Conservation (phyloP, 129 eudicot genomes). For the Solidago caesia region DNA sequence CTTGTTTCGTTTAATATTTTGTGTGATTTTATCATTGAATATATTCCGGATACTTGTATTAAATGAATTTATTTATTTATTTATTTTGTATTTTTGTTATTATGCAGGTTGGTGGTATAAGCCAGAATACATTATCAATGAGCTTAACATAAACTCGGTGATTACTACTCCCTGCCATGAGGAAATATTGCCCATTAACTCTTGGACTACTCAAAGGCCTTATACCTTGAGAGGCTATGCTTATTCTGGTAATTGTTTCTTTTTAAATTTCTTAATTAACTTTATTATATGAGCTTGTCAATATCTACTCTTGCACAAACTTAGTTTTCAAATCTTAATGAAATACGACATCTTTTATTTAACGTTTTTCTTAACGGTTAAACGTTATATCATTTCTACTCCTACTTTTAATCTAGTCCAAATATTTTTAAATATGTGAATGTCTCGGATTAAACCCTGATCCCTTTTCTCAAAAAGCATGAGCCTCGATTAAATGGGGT, state of each 20-base stretch:
- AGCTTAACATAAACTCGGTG: slow-evolving; percentile 92
- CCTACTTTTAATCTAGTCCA: background rate
- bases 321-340: background rate
- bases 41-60: background rate
- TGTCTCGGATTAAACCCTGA: no score
- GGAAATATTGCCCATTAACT: slow-evolving; percentile 84
- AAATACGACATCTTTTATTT: background rate
- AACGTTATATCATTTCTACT: no score
- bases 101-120: slow-evolving; percentile 99
- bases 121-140: slow-evolving; percentile 83
- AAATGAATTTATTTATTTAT: background rate
- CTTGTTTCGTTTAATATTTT: no score
- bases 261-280: background rate
- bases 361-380: no score
- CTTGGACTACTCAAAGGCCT: slow-evolving; percentile 90
- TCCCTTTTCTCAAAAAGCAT: no score
- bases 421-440: no score
- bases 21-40: no score
- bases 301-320: background rate
- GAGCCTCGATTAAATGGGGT: no score
- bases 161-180: slow-evolving; percentile 96
- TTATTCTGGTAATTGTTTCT: slow-evolving; percentile 62
- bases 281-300: background rate
- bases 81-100: no score
- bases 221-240: slow-evolving; percentile 90